Percentiles rank a stretch among this genome's conserved stretches.
Evolutionary conservation across 768 basidiomycete species (phyloP).

Genomic region (Lactarius tabidus): DNA sequence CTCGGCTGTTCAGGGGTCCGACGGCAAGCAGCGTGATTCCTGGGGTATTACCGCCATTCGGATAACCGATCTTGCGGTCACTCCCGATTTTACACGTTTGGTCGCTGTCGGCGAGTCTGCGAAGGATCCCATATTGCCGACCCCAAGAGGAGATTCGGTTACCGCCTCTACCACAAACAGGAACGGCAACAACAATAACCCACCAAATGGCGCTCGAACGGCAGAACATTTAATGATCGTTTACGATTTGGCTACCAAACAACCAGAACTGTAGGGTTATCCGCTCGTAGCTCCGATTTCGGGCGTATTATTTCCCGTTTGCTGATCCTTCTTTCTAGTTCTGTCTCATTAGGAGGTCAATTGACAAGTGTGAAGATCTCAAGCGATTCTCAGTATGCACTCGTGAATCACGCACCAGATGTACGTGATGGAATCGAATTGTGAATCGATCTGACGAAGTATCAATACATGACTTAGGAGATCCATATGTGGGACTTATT

Average conservation of each 20-base stretch:
- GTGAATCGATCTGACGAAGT: slow-evolving; percentile 13
- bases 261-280: slow-evolving; percentile 59
- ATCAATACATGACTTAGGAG: slow-evolving; percentile 51
- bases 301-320: slow-evolving; percentile 14
- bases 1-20: slow-evolving; percentile 51
- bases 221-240: slow-evolving; percentile 66
- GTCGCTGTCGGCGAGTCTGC: slow-evolving; percentile 76
- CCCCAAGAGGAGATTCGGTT: slow-evolving; percentile 26
- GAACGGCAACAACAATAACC: slow-evolving; percentile 29
- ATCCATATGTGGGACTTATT: slow-evolving; percentile 83
- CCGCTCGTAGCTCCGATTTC: slow-evolving; percentile 4
- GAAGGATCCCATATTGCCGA: slow-evolving; percentile 28
- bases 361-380: slow-evolving; percentile 87
- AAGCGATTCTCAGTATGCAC: slow-evolving; percentile 77
- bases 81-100: slow-evolving; percentile 78
- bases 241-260: slow-evolving; percentile 68
- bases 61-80: slow-evolving; percentile 80
- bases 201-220: slow-evolving; percentile 36
- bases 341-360: slow-evolving; percentile 67
- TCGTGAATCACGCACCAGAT: slow-evolving; percentile 85
- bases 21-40: slow-evolving; percentile 65
- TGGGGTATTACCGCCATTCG: slow-evolving; percentile 74
- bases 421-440: slow-evolving; percentile 43
- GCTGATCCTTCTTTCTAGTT: slow-evolving; percentile 40
- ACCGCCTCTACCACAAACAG: slow-evolving; percentile 23